Conservation (phyloP, 768 basidiomycete species). For the Boletus reticuloceps region DNA sequence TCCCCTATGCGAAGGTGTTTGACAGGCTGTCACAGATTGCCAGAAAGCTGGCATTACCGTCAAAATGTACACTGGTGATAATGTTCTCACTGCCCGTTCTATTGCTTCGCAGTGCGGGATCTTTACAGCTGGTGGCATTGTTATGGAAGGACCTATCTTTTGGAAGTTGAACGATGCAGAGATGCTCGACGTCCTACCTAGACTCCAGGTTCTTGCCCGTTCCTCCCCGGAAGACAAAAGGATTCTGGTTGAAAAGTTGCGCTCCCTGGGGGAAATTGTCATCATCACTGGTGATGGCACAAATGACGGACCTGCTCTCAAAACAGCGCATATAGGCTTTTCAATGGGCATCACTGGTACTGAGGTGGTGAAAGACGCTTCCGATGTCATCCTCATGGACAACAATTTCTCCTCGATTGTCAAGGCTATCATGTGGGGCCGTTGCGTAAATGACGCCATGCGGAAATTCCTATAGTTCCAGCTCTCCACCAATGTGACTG, state of each 20-base stretch:
- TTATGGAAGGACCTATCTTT: slow-evolving; percentile 98
- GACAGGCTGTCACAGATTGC: slow-evolving; percentile 84
- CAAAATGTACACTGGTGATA: slow-evolving; percentile 99
- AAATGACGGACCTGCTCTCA: slow-evolving; percentile 95
- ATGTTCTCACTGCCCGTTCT: slow-evolving; percentile 92
- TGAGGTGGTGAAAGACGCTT: slow-evolving; percentile 98
- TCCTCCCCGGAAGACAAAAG: slow-evolving; percentile 98
- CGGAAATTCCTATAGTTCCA: slow-evolving; percentile 98
- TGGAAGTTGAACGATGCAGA: slow-evolving; percentile 69
- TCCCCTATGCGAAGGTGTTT: slow-evolving; percentile 96
- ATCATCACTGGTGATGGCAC: slow-evolving; percentile 98
- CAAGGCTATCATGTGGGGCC: slow-evolving; percentile 98
- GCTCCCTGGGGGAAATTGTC: slow-evolving; percentile 83
- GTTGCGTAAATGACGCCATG: slow-evolving; percentile 97
- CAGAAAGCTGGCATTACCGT: slow-evolving; percentile 85
- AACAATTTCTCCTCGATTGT: slow-evolving; percentile 96
- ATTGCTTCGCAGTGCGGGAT: slow-evolving; percentile 97
- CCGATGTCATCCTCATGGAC: slow-evolving; percentile 98
- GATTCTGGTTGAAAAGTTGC: slow-evolving; percentile 84
- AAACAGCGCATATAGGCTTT: slow-evolving; percentile 95
- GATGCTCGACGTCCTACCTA: slow-evolving; percentile 80
- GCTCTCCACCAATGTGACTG: slow-evolving; percentile 91
- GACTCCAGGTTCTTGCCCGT: slow-evolving; percentile 93
- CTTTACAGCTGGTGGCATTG: slow-evolving; percentile 87
- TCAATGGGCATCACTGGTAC: slow-evolving; percentile 97